Base-by-base conservation (phyloP, 495 filamentous ascomycete genomes). In the Xeromyces bisporus region DNA sequence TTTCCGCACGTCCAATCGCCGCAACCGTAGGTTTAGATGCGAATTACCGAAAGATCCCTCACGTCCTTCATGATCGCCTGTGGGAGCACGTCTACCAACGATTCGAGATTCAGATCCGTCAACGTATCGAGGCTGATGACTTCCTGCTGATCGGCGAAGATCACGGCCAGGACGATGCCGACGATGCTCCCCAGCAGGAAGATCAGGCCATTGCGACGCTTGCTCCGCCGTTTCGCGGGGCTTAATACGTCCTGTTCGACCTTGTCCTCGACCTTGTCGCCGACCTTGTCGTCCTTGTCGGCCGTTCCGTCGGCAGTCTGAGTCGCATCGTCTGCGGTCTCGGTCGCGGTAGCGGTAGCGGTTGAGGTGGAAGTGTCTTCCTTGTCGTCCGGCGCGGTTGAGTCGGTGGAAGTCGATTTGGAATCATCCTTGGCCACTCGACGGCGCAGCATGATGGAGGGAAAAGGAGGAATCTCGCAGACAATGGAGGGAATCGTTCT, bases 171-270 rank as follows among this genome's bases (percentile, higher is more conserved):
- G 7, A 81, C 56, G 33, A 94, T 62, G 12, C 86, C 86, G 46
- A 91, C 85, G 21, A 93, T 40, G 18, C 80, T 82, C 17, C 86
- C 86, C 21, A 93, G 51, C 6, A 72, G 46, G 57, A 94, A 94
- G 23, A 93, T 80, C 30, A 84, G 69, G 1, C 73, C 71, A 54
- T 69, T 76, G 31, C 73, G 71, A 33, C 81, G 71, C 50, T 82
- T 85, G 32, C 56, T 64, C 31, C 63, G 58, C 13, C 58, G 62
- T 41, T 66, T 64, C 2, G 59, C 59, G 37, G 47, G 54, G 40
- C 53, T 64, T 31, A 42, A 67, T n/a, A n/a, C n/a, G n/a, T n/a
- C n/a, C n/a, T n/a, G n/a, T n/a, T n/a, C n/a, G n/a, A n/a, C n/a
- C n/a, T n/a, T n/a, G n/a, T n/a, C n/a, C n/a, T n/a, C n/a, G n/a